A percentile compares a stretch with the other conserved stretches of the same genome.
Evolutionary conservation across 495 filamentous ascomycete genomes (phyloP).

Genomic region (Trichoderma reesei): DNA sequence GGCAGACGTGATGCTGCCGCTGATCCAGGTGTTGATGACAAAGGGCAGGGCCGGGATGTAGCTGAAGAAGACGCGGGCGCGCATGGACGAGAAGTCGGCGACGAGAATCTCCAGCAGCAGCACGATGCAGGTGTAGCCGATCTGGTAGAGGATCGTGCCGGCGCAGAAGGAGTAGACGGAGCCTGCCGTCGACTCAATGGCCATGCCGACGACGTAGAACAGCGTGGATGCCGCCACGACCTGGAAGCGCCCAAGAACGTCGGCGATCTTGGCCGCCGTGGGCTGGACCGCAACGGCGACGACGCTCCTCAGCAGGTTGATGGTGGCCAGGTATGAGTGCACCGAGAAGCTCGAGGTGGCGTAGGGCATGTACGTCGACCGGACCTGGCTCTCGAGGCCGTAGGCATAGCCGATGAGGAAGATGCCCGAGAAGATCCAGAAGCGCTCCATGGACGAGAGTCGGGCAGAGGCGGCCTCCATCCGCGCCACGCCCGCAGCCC

Average conservation of each 20-base stretch:
- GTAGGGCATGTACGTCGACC: conserved; percentile 34
- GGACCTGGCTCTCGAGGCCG: conserved; percentile 38
- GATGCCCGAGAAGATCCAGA: conserved; percentile 17
- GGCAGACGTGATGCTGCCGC: conserved; percentile 31
- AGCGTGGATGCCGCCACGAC: conserved; percentile 27
- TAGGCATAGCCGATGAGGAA: conserved; percentile 37
- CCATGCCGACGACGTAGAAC: conserved; percentile 28
- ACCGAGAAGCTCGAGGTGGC: conserved; percentile 44
- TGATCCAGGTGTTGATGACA: conserved; percentile 49
- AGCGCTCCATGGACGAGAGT: background rate
- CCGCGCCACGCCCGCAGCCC: conserved; percentile 8
- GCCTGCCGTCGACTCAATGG: conserved; percentile 25
- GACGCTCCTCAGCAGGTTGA: conserved; percentile 45
- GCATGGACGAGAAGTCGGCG: conserved; percentile 54
- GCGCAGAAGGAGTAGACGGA: conserved; percentile 34
- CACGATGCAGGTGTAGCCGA: conserved; percentile 42
- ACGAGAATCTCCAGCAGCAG: conserved; percentile 53
- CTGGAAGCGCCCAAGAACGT: conserved; percentile 34
- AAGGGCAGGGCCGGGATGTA: conserved; percentile 52
- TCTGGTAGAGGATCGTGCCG: conserved; percentile 40
- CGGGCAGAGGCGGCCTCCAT: conserved; percentile 6
- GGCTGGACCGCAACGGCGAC: conserved; percentile 38
- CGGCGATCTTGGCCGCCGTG: conserved; percentile 34
- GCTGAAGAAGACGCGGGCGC: conserved; percentile 51
- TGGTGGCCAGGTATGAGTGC: conserved; percentile 49